Base-by-base conservation (phyloP, 495 filamentous ascomycete genomes). In the Xylaria venustula region DNA sequence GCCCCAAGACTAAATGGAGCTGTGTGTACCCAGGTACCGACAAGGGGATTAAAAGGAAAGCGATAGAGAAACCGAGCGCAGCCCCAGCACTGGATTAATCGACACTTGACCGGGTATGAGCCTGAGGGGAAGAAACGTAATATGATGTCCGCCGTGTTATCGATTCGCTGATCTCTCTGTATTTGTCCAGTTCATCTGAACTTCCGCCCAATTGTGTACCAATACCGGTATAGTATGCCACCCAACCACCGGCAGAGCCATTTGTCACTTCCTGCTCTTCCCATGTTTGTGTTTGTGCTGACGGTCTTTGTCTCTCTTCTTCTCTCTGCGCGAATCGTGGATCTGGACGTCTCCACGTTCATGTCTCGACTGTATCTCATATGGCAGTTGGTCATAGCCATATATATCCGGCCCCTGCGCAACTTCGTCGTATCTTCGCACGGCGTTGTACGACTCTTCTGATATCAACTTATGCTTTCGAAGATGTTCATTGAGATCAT, bases 401-500 rank as follows among this genome's bases (percentile, higher is more conserved):
- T 37, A 15, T 14, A 71, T 56, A 25, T 63, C 44, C n/a, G 0
- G 32, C 22, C 41, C 7, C 11, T 65, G 56, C 26, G 64, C 58
- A 7, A 61, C 25, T 47, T 77, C 75, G 30, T 54, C 37, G 23
- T 61, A 75, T 45, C 12, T 32, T 55, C 47, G 67, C 9, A 53
- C 58, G 2, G 14, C 0, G 2, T 46, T 12, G 45, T 64, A 74
- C 20, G 5, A 34, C 1, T 46, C 19, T 0, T 67, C 54, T 3
- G 59, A 8, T 26, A 80, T 59, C 42, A 71, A 3, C 0, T 47
- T 17, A 7, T 66, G 9, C 0, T 48, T 12, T 17, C 45, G 25
- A 55, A 80, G 46, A 66, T 80, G 76, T 1, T 66, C 22, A 19
- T 71, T 19, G 37, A 80, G 52, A 14, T 58, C 54, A 48, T 75